Conservation (phyloP, 2,329 filamentous ascomycete genomes). For the Myriangium duriaei region DNA sequence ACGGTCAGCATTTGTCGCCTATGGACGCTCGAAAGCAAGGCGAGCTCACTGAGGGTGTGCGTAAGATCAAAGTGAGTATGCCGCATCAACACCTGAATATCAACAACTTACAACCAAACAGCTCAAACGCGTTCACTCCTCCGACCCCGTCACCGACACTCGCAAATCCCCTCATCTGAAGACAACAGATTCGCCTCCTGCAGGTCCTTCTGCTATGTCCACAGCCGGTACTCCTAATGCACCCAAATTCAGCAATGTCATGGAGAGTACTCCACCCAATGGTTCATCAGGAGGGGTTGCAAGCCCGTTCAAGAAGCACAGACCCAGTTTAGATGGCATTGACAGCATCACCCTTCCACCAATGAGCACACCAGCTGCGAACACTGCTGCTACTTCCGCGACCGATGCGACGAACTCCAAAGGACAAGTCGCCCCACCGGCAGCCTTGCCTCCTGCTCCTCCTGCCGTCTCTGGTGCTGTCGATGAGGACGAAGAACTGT, state of each 20-base stretch:
- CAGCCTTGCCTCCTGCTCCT: slow-evolving; percentile 5
- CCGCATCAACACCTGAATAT: neutral
- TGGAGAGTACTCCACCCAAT: slow-evolving; percentile 14
- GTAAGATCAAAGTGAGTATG: slow-evolving; percentile 58
- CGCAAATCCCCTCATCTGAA: slow-evolving; percentile 28
- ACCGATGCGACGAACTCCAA: slow-evolving; percentile 3
- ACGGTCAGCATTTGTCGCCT: slow-evolving; percentile 43
- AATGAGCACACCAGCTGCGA: slow-evolving; percentile 1
- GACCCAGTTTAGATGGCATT: slow-evolving; percentile 43
- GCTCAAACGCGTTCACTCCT: slow-evolving; percentile 71
- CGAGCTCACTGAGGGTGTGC: slow-evolving; percentile 67
- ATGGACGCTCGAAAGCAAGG: slow-evolving; percentile 62
- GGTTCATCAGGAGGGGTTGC: slow-evolving; percentile 35
- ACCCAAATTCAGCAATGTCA: neutral
- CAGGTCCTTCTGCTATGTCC: slow-evolving; percentile 21
- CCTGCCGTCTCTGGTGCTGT: neutral
- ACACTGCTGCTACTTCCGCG: slow-evolving; percentile 1
- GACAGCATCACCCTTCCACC: slow-evolving; percentile 15
- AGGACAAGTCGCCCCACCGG: slow-evolving; percentile 1
- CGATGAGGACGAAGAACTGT: slow-evolving; percentile 13
- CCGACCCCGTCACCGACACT: slow-evolving; percentile 29
- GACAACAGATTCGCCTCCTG: slow-evolving; percentile 27
- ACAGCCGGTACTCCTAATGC: slow-evolving; percentile 20
- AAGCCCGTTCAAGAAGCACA: slow-evolving; percentile 64
- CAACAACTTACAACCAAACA: slow-evolving; percentile 23